These are phyloP conservation scores for Pseudoscleropodium purum DNA, from an alignment of 225 moss, liverwort and hornwort genomes.

Conservation along the genomic window DNA sequence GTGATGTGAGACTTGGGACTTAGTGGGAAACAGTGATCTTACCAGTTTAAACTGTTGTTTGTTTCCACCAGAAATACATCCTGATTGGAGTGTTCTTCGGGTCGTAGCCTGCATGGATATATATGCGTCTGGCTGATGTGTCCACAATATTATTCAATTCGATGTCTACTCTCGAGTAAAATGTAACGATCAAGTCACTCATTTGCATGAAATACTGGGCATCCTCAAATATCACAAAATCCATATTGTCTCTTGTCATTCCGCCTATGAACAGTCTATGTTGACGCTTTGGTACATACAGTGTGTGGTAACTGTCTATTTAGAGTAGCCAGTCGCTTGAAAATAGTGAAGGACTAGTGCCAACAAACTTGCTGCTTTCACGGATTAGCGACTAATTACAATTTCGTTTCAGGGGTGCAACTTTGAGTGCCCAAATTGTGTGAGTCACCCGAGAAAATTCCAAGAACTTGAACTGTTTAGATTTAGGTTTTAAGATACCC, in stretches of 20 bases:
- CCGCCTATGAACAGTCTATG: not conserved
- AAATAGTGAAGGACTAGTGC: not conserved
- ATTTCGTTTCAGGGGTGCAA: not conserved
- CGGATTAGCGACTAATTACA: not conserved
- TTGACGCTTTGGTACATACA: too few relatives aligned
- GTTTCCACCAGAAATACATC: not conserved
- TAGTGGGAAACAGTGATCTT: not conserved
- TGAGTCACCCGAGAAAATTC: not conserved
- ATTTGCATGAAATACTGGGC: not conserved
- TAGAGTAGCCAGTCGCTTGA: not conserved
- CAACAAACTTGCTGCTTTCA: not conserved
- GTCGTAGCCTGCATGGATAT: not conserved
- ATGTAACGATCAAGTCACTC: not conserved
- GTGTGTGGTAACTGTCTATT: too few relatives aligned
- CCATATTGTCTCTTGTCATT: too few relatives aligned
- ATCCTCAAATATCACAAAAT: not conserved
- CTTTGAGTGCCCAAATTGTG: not conserved
- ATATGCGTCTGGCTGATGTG: not conserved
- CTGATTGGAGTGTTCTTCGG: not conserved
- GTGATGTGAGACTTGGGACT: not conserved
- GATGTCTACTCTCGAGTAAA: not conserved
- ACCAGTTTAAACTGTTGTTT: not conserved
- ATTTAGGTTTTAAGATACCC: not conserved
- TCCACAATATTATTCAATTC: not conserved
- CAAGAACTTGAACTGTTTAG: not conserved